These are phyloP conservation scores for Linanthus parryae DNA, from an alignment of 148 eudicot genomes.

Conservation along the genomic window DNA sequence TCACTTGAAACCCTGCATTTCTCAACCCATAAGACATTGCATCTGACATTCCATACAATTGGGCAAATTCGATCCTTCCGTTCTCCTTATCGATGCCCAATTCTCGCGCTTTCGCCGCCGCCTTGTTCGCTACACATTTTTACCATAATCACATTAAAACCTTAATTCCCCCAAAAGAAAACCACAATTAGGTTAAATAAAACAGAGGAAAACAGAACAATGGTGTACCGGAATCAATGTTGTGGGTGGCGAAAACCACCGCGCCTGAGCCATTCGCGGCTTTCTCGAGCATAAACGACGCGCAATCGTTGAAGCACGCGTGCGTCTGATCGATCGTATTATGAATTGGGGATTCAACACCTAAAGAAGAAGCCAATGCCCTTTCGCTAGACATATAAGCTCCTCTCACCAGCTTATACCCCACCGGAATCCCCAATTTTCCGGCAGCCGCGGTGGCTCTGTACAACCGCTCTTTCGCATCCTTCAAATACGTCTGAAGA, in stretches of 20 bases:
- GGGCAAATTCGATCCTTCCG: constrained; percentile 70
- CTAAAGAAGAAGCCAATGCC: constrained; percentile 49
- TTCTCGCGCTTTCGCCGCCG: constrained; percentile 51
- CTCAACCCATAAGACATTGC: constrained; percentile 58
- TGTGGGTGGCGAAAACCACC: constrained; percentile 81
- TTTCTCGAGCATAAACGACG: constrained; percentile 68
- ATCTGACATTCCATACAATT: constrained; percentile 88
- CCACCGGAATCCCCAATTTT: constrained; percentile 62
- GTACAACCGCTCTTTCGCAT: constrained; percentile 58
- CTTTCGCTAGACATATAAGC: constrained; percentile 81
- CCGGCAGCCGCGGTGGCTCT: constrained; percentile 41
- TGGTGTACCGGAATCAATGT: constrained; percentile 65
- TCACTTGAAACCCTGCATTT: constrained; percentile 90
- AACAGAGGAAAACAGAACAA: too few species aligned
- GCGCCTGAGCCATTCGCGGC: constrained; percentile 51
- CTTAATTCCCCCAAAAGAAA: too few species aligned
- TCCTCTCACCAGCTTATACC: constrained; percentile 86
- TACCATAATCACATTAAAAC: constrained; percentile 3
- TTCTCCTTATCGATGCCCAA: constrained; percentile 48
- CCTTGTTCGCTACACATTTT: constrained; percentile 44
- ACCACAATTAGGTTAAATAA: too few species aligned
- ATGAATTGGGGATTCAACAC: constrained; percentile 75
- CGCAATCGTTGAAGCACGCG: constrained; percentile 66
- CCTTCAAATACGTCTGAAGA: constrained; percentile 75
- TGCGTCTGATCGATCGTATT: constrained; percentile 56